A percentile compares a stretch with the other conserved stretches of the same genome.
Evolutionary conservation across 306 rosid genomes (phyloP).

Genomic region (Fragaria nilgerrensis): DNA sequence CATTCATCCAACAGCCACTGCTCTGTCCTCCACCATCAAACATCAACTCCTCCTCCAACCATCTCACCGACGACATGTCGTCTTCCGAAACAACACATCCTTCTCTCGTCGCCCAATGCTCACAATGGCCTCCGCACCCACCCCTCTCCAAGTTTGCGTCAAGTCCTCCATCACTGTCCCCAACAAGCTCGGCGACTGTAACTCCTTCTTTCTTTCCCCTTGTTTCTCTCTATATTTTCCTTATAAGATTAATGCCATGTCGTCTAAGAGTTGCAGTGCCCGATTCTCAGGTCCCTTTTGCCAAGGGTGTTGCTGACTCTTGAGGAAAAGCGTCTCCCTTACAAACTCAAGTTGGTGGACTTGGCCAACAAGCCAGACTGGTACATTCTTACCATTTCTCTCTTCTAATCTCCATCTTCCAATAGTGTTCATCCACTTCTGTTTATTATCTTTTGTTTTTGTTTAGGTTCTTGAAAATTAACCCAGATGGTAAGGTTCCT

Average conservation of each 20-base stretch:
- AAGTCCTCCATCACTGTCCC: conserved; percentile 69
- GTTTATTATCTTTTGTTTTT: conserved; percentile 12
- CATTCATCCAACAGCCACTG: conserved; percentile 57
- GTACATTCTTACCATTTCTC: too few relatives aligned
- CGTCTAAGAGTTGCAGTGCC: too few relatives aligned
- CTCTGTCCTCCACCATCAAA: conserved; percentile 59
- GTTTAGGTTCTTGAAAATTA: conserved; percentile 73
- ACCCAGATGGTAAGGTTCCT: conserved; percentile 82
- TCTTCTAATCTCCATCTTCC: too few relatives aligned
- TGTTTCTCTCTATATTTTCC: too few relatives aligned
- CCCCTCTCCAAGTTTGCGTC: conserved; percentile 62
- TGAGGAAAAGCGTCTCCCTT: conserved; percentile 87
- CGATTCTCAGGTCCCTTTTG: conserved; percentile 56
- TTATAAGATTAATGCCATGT: too few relatives aligned
- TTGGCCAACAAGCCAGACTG: conserved; percentile 69
- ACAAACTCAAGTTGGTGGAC: conserved; percentile 79
- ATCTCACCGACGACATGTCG: conserved; percentile 30
- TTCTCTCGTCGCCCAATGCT: conserved; percentile 14
- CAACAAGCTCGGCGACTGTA: conserved; percentile 65
- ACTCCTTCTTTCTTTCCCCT: too few relatives aligned
- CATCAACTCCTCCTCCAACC: conserved; percentile 29
- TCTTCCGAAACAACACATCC: conserved; percentile 22
- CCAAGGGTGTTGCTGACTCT: conserved; percentile 85
- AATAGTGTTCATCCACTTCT: too few relatives aligned
- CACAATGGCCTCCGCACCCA: conserved; percentile 44